Conservation (phyloP, 148 eudicot genomes). For the Beta vulgaris region DNA sequence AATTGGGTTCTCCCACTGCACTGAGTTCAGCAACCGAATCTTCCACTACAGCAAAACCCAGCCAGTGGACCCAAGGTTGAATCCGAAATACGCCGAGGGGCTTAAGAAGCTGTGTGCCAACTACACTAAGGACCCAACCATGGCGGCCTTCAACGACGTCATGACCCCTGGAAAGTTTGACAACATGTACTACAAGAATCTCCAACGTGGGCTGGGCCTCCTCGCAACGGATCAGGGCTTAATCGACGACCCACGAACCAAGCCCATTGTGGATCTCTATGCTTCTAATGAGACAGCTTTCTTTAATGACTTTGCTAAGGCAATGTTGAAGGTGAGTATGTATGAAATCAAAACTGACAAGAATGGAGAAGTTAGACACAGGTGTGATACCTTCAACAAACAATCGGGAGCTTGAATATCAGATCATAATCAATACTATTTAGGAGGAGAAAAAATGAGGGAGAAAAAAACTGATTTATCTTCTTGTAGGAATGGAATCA, state of each 20-base stretch:
- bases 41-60: constrained; percentile 42
- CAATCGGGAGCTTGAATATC: background rate
- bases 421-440: background rate
- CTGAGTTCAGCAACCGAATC: constrained; percentile 60
- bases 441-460: background rate
- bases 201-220: constrained; percentile 59
- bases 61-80: constrained; percentile 43
- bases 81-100: constrained; percentile 50
- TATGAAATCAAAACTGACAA: constrained; percentile 42
- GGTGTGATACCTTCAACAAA: constrained; percentile 55
- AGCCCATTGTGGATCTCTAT: constrained; percentile 53
- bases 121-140: constrained; percentile 44
- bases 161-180: constrained; percentile 76
- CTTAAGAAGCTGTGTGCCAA: constrained; percentile 53
- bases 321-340: constrained; percentile 53
- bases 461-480: background rate
- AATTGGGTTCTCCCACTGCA: constrained; percentile 77
- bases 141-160: constrained; percentile 69
- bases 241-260: constrained; percentile 48
- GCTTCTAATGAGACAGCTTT: constrained; percentile 55
- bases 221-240: constrained; percentile 55
- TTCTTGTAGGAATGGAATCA: background rate
- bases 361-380: constrained; percentile 55
- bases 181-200: constrained; percentile 57
- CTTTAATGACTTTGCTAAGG: constrained; percentile 50